These are phyloP conservation scores for Exophiala viscosa DNA, from an alignment of 2,329 filamentous ascomycete species.

Conservation along the genomic window DNA sequence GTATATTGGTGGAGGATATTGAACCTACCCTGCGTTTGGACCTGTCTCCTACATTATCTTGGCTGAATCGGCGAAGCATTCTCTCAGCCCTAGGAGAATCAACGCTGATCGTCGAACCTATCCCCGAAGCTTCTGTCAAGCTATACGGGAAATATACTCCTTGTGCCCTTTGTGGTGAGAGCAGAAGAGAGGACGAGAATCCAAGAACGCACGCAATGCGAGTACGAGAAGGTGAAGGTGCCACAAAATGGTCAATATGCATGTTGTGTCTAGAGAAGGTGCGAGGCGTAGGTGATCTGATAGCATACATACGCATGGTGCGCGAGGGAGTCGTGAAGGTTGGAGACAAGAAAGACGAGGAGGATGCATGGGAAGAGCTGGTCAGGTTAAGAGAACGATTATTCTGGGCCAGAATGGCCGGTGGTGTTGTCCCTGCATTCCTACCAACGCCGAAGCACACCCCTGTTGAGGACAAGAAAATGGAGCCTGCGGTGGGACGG, in stretches of 20 bases:
- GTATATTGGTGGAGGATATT: constrained; percentile 81
- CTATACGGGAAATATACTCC: constrained; percentile 48
- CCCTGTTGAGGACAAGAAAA: constrained; percentile 16
- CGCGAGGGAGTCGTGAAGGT: constrained; percentile 78
- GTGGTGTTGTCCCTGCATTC: constrained; percentile 74
- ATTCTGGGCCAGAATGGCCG: constrained; percentile 94
- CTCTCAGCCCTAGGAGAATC: constrained; percentile 79
- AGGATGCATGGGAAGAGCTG: constrained; percentile 86
- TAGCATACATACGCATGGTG: constrained; percentile 85
- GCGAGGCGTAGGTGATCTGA: constrained; percentile 84
- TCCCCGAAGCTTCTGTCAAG: constrained; percentile 56
- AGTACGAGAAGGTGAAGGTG: constrained; percentile 78
- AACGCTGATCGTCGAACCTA: constrained; percentile 82
- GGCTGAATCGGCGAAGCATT: constrained; percentile 84
- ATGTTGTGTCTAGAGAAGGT: constrained; percentile 80
- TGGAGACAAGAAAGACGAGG: constrained; percentile 78
- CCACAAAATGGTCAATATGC: constrained; percentile 86
- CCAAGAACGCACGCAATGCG: constrained; percentile 82
- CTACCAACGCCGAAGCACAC: constrained; percentile 28
- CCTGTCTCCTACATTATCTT: constrained; percentile 83
- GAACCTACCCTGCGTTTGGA: constrained; percentile 91
- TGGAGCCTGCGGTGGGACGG: constrained; percentile 8
- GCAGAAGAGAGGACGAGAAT: constrained; percentile 65
- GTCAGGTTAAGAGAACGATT: constrained; percentile 86
- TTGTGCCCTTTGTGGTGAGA: constrained; percentile 87